phyloP scores from a whole-genome alignment of 495 filamentous ascomycete species.

The Talaromyces nanjingensis region DNA sequence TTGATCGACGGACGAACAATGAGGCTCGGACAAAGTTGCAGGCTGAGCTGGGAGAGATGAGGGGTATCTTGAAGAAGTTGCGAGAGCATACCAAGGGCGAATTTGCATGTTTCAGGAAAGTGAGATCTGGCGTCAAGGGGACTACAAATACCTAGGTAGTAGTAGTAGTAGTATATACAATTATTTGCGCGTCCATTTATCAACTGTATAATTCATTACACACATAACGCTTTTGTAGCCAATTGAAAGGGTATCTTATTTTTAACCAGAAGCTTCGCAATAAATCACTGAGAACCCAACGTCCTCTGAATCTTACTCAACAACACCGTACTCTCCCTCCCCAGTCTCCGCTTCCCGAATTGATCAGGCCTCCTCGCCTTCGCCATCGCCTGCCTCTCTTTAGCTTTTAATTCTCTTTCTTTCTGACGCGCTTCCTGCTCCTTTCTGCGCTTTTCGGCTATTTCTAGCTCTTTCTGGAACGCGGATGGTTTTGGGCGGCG shows the following conservation, averaged over 20 bases:
- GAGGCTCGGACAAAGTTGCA: slow-evolving; percentile 73
- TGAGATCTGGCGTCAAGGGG: slow-evolving; percentile 14
- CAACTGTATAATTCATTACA: neutral
- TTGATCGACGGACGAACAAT: slow-evolving; percentile 81
- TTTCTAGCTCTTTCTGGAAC: slow-evolving; percentile 67
- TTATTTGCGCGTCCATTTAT: neutral
- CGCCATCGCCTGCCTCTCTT: slow-evolving; percentile 59
- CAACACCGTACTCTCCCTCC: slow-evolving; percentile 75
- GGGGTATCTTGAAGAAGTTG: slow-evolving; percentile 71
- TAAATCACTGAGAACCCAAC: slow-evolving; percentile 37
- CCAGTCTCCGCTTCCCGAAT: slow-evolving; percentile 77
- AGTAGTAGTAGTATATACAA: neutral
- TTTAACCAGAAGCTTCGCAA: neutral
- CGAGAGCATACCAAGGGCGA: slow-evolving; percentile 77
- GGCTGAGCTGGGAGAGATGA: slow-evolving; percentile 82
- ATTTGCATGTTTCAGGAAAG: slow-evolving; percentile 72
- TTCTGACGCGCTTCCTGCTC: slow-evolving; percentile 55
- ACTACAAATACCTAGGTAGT: neutral
- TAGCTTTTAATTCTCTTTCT: slow-evolving; percentile 53
- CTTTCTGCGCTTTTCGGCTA: slow-evolving; percentile 58
- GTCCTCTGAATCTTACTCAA: slow-evolving; percentile 73
- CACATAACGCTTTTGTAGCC: neutral
- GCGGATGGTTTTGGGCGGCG: slow-evolving; percentile 55
- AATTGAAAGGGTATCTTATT: slow-evolving; percentile 1
- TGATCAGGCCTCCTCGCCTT: slow-evolving; percentile 69